Conservation (phyloP, 129 eudicot genomes). For the Silybum marianum region DNA sequence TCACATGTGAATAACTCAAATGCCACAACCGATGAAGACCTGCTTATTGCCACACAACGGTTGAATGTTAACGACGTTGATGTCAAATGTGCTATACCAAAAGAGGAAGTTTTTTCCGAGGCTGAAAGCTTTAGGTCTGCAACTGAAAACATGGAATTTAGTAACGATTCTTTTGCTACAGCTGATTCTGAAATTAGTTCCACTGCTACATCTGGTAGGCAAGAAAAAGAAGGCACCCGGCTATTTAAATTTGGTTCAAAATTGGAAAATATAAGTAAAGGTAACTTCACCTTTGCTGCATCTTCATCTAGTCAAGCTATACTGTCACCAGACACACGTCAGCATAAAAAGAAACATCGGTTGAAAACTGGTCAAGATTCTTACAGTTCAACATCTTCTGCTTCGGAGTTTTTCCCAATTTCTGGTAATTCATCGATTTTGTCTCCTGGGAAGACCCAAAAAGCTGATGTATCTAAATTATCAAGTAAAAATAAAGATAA, state of each 20-base stretch:
- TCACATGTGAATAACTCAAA: slow-evolving; percentile 35
- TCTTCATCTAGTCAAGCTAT: slow-evolving; percentile 54
- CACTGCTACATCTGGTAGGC: slow-evolving; percentile 44
- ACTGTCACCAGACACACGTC: slow-evolving; percentile 49
- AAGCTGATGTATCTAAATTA: slow-evolving; percentile 33
- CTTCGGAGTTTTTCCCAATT: slow-evolving; percentile 39
- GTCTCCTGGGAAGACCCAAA: slow-evolving; percentile 42
- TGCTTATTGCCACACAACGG: slow-evolving; percentile 51
- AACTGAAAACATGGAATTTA: slow-evolving; percentile 58
- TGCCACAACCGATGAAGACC: slow-evolving; percentile 53
- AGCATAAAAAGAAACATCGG: slow-evolving; percentile 70
- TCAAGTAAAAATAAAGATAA: slow-evolving; percentile 35
- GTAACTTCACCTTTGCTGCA: slow-evolving; percentile 75
- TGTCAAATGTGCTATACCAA: slow-evolving; percentile 18
- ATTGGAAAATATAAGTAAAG: slow-evolving; percentile 42
- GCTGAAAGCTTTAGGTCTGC: slow-evolving; percentile 81
- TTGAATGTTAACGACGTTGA: slow-evolving; percentile 53
- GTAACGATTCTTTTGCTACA: slow-evolving; percentile 62
- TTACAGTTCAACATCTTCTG: slow-evolving; percentile 35
- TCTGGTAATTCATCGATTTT: slow-evolving; percentile 44
- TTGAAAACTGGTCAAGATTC: slow-evolving; percentile 55
- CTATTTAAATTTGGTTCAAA: slow-evolving; percentile 51
- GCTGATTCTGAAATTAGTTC: slow-evolving; percentile 68
- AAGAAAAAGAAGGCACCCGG: slow-evolving; percentile 45
- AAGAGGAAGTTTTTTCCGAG: slow-evolving; percentile 42